Percentiles rank a stretch among this genome's conserved stretches.
Conservation (phyloP, 768 basidiomycete genomes). For the Mycena metata region DNA sequence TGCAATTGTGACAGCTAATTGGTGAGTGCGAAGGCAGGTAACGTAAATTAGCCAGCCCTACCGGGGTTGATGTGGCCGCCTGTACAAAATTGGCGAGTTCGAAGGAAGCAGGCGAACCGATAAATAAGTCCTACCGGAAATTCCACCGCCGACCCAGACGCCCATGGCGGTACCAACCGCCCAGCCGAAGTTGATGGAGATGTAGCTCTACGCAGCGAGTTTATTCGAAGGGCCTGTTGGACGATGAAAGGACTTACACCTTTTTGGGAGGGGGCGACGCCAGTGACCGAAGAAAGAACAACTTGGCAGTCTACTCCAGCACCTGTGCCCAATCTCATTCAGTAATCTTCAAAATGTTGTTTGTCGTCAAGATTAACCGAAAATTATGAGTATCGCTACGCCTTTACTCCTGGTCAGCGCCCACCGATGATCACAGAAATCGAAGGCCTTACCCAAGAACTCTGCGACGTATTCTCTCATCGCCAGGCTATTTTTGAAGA, state of each 20-base stretch:
- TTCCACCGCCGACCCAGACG: constrained; percentile 74
- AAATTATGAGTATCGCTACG: constrained; percentile 68
- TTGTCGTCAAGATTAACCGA: no score
- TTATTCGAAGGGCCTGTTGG: not conserved
- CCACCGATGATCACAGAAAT: not conserved
- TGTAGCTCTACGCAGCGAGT: constrained; percentile 9
- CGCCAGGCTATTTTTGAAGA: constrained; percentile 48
- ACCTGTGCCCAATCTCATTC: no score
- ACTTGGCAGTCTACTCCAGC: constrained; percentile 70
- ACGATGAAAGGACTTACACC: constrained; percentile 60
- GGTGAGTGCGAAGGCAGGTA: not conserved
- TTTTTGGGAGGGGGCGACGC: constrained; percentile 61
- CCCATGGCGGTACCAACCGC: constrained; percentile 73
- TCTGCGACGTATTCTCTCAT: constrained; percentile 75
- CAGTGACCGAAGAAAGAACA: constrained; percentile 60
- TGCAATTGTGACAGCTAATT: constrained; percentile 73
- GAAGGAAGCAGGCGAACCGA: not conserved
- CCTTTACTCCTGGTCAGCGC: constrained; percentile 38
- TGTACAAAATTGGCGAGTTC: constrained; percentile 38
- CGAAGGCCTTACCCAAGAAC: constrained; percentile 56
- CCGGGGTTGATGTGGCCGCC: constrained; percentile 83
- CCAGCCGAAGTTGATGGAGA: constrained; percentile 67
- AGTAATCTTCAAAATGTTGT: no score
- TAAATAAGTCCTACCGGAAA: constrained; percentile 57
- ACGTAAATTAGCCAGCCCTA: not conserved